A percentile compares a stretch with the other conserved stretches of the same genome.
Evolutionary conservation across 1,284 basidiomycete species (phyloP).

Genomic region (Cystobasidium sp.): DNA sequence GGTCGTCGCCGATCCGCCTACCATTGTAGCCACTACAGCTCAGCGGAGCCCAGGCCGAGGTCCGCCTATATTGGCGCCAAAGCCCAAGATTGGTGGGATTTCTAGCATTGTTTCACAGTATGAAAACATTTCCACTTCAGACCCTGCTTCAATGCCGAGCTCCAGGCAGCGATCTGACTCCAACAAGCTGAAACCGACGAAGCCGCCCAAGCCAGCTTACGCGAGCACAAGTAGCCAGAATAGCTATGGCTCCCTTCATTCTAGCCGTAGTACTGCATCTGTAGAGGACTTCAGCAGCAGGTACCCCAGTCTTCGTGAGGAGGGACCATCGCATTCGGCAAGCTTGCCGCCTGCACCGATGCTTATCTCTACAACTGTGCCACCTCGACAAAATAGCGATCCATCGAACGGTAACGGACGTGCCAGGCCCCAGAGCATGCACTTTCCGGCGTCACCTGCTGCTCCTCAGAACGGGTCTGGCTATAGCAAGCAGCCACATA

Average conservation of each 20-base stretch:
- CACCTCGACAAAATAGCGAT: background rate
- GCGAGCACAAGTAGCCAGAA: background rate
- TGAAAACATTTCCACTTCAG: constrained; percentile 41
- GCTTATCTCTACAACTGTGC: background rate
- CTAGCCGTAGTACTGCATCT: background rate
- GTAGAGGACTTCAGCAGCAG: constrained; percentile 18
- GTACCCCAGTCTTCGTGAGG: too few species aligned
- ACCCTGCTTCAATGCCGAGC: background rate
- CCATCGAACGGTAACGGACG: background rate
- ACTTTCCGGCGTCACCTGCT: background rate
- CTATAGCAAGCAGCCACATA: background rate
- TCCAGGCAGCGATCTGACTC: background rate
- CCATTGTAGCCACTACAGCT: background rate
- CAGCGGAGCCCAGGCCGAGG: constrained; percentile 14
- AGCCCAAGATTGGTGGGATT: constrained; percentile 46
- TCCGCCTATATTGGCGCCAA: constrained; percentile 42
- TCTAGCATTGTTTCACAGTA: constrained; percentile 51
- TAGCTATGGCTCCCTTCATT: background rate
- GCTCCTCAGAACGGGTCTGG: background rate
- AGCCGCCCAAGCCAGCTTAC: constrained; percentile 29
- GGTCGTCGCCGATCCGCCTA: background rate
- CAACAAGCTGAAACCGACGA: constrained; percentile 11
- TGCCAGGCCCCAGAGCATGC: constrained; percentile 22
- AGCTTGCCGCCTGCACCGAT: background rate
- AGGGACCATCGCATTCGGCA: too few species aligned